Evolutionary conservation across 148 eudicot species (phyloP).

Genomic region (Nyssa sinensis): DNA sequence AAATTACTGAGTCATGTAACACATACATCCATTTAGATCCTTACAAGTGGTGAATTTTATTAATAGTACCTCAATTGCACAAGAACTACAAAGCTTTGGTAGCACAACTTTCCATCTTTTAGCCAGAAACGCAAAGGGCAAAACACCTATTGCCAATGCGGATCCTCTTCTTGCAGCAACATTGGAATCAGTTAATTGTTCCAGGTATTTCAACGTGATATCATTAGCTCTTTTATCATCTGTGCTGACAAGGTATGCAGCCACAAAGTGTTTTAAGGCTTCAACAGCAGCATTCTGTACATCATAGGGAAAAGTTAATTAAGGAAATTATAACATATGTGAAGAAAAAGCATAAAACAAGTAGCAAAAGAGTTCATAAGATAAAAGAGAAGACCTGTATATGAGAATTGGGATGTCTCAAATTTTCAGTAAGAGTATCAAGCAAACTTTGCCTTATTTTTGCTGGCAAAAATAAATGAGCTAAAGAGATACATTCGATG

Average conservation of each 20-base stretch:
- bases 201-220: slow-evolving; percentile 57
- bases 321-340: not conserved
- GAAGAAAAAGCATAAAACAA: not conserved
- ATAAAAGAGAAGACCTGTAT: slow-evolving; percentile 60
- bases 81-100: slow-evolving; percentile 65
- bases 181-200: slow-evolving; percentile 79
- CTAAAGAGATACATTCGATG: slow-evolving; percentile 67
- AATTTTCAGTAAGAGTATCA: slow-evolving; percentile 77
- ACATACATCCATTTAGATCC: not conserved
- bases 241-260: slow-evolving; percentile 54
- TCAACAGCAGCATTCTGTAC: slow-evolving; percentile 77
- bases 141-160: slow-evolving; percentile 83
- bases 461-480: slow-evolving; percentile 51
- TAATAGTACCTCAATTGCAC: slow-evolving; percentile 71
- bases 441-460: slow-evolving; percentile 72
- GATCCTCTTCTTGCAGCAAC: slow-evolving; percentile 95
- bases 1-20: slow-evolving; percentile 9
- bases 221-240: slow-evolving; percentile 52
- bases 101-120: slow-evolving; percentile 64
- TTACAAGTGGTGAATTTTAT: not conserved
- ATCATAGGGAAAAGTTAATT: slow-evolving; percentile 15
- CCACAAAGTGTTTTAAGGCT: slow-evolving; percentile 74
- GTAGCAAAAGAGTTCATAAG: not conserved
- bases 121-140: slow-evolving; percentile 71
- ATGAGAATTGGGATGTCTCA: slow-evolving; percentile 89